Conservation (phyloP, 2,329 filamentous ascomycete genomes). For the Rutstroemia sp. region DNA sequence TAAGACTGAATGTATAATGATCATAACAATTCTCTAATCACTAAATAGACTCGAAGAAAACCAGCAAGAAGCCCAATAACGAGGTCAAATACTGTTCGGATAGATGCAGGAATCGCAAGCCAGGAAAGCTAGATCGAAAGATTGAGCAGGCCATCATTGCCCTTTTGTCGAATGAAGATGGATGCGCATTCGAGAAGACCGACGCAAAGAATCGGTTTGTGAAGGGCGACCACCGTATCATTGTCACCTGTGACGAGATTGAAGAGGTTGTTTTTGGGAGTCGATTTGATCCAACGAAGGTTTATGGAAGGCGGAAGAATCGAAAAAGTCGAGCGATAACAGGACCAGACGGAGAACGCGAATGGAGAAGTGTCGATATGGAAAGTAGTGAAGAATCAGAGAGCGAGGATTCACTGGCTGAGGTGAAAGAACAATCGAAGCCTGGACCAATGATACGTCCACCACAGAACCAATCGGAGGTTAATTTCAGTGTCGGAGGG, state of each 20-base stretch:
- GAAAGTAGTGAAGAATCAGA: constrained; percentile 35
- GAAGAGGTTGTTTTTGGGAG: constrained; percentile 43
- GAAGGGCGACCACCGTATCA: constrained; percentile 45
- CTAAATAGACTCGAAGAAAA: constrained; percentile 1
- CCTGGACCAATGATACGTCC: constrained; percentile 7
- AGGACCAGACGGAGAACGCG: constrained; percentile 32
- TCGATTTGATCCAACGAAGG: constrained; percentile 37
- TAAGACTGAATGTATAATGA: not conserved
- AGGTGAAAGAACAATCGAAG: not conserved
- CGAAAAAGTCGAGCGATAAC: constrained; percentile 31
- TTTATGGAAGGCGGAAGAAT: constrained; percentile 39
- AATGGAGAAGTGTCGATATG: constrained; percentile 40
- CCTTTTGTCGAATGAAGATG: constrained; percentile 30
- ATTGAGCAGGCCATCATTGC: constrained; percentile 44
- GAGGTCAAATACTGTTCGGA: constrained; percentile 49
- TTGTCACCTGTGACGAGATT: constrained; percentile 42
- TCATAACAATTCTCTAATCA: not conserved
- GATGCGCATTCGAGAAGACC: constrained; percentile 21
- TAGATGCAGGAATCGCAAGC: constrained; percentile 45
- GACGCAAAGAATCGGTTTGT: constrained; percentile 28
- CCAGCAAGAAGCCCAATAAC: constrained; percentile 3
- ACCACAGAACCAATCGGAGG: constrained; percentile 18
- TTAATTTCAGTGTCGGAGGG: constrained; percentile 49
- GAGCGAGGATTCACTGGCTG: not conserved
- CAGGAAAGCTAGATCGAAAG: constrained; percentile 40